A percentile compares a stretch with the other conserved stretches of the same genome.
Conservation (phyloP, 345 rosid genomes). For the Eucalyptus marginata region DNA sequence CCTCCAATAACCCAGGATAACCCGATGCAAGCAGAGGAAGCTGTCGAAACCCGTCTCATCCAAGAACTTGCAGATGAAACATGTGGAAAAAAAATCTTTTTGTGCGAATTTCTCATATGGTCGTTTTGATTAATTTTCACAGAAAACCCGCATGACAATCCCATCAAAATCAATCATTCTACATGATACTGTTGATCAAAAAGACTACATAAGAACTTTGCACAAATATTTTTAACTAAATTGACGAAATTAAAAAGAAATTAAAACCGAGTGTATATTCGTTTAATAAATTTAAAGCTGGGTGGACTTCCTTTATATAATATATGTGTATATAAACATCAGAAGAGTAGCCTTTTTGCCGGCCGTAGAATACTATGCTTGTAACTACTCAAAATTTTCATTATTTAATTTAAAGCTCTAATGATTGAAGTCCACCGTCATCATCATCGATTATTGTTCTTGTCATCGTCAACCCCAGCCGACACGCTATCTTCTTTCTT, state of each 20-base stretch:
- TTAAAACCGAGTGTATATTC: rapidly evolving
- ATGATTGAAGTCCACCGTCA: neutral
- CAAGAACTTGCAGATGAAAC: too few species aligned
- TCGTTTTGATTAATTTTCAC: rapidly evolving
- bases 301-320: neutral
- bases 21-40: neutral
- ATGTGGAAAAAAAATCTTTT: too few species aligned
- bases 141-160: rapidly evolving
- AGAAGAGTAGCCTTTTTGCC: neutral
- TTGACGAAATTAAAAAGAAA: rapidly evolving
- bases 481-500: neutral
- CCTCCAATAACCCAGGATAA: neutral
- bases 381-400: neutral
- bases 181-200: rapidly evolving
- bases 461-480: neutral
- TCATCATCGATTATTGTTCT: neutral
- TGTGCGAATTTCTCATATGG: rapidly evolving
- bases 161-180: rapidly evolving
- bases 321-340: neutral
- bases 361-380: neutral
- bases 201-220: neutral
- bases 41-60: neutral
- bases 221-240: neutral
- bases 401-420: neutral
- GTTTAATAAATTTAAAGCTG: neutral